Percentiles rank a stretch among this genome's conserved stretches.
Evolutionary conservation across 2,329 filamentous ascomycete species (phyloP).

Genomic region (Ophiosphaerella korrae): DNA sequence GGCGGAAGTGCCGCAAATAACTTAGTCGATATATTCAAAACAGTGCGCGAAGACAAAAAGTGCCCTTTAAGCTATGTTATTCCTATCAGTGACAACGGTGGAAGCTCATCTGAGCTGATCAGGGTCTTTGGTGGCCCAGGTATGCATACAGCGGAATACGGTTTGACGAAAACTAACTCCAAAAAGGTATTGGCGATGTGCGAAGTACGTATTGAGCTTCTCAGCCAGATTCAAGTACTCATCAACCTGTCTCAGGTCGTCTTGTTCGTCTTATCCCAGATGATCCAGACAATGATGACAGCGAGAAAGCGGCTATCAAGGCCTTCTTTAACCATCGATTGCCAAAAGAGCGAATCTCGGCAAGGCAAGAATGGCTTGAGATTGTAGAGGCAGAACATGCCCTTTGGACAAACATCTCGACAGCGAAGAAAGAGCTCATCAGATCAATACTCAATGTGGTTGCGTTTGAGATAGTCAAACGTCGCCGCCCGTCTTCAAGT

Average conservation of each 20-base stretch:
- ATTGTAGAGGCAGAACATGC: constrained; percentile 82
- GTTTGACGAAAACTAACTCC: constrained; percentile 1
- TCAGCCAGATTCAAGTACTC: not conserved
- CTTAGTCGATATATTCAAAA: constrained; percentile 85
- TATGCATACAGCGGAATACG: constrained; percentile 46
- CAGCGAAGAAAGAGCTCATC: constrained; percentile 58
- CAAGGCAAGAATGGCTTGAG: constrained; percentile 81
- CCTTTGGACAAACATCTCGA: constrained; percentile 68
- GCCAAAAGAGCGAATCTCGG: constrained; percentile 63
- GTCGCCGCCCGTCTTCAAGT: constrained; percentile 51
- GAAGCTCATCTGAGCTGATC: constrained; percentile 90
- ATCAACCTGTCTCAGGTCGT: constrained; percentile 63
- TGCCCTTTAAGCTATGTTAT: constrained; percentile 83
- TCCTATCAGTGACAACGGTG: constrained; percentile 94
- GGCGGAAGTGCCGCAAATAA: constrained; percentile 94
- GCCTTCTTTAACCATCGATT: constrained; percentile 87
- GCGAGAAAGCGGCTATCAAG: constrained; percentile 72
- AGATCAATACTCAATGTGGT: constrained; percentile 57
- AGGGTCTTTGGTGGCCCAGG: constrained; percentile 93
- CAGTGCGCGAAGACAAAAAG: constrained; percentile 63
- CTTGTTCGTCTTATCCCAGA: constrained; percentile 88
- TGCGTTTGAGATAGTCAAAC: constrained; percentile 57
- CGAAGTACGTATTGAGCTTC: constrained; percentile 62
- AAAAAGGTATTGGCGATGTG: constrained; percentile 70
- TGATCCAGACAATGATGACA: constrained; percentile 54